A percentile compares a stretch with the other conserved stretches of the same genome.
phyloP scores from a whole-genome alignment of 352 stramenopile species.

The Phytophthora pisi region DNA sequence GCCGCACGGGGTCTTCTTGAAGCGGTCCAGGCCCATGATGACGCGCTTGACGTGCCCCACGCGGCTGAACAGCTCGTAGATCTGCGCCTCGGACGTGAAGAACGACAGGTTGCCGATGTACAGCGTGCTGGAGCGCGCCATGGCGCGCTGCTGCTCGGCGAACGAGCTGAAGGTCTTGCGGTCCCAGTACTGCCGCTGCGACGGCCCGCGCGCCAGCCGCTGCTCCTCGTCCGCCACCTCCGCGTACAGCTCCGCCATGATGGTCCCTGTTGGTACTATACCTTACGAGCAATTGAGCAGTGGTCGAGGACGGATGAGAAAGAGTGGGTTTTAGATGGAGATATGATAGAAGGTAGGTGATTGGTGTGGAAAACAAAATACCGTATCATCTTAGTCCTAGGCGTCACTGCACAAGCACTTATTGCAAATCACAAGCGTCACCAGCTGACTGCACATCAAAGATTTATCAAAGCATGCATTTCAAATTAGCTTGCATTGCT shows the following conservation, averaged over 20 bases:
- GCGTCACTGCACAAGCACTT: too few relatives aligned
- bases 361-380: too few relatives aligned
- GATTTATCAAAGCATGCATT: too few relatives aligned
- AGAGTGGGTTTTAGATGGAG: too few relatives aligned
- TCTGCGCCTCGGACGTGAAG: constrained; percentile 95
- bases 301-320: too few relatives aligned
- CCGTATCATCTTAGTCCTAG: too few relatives aligned
- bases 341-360: too few relatives aligned
- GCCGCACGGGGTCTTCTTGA: constrained; percentile 96
- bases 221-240: constrained; percentile 75
- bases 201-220: constrained; percentile 53
- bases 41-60: constrained; percentile 93
- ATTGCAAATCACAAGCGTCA: too few relatives aligned
- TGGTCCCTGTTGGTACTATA: too few relatives aligned
- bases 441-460: too few relatives aligned
- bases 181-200: constrained; percentile 94
- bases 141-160: constrained; percentile 93
- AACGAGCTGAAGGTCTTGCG: constrained; percentile 92
- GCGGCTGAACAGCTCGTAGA: constrained; percentile 94
- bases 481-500: too few relatives aligned
- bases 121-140: constrained; percentile 91
- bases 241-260: constrained; percentile 68
- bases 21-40: constrained; percentile 96
- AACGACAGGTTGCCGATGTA: constrained; percentile 99
- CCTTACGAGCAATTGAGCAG: too few relatives aligned